These are phyloP conservation scores for Porcisia hertigi DNA, from an alignment of 208 protist genomes.

Conservation along the genomic window DNA sequence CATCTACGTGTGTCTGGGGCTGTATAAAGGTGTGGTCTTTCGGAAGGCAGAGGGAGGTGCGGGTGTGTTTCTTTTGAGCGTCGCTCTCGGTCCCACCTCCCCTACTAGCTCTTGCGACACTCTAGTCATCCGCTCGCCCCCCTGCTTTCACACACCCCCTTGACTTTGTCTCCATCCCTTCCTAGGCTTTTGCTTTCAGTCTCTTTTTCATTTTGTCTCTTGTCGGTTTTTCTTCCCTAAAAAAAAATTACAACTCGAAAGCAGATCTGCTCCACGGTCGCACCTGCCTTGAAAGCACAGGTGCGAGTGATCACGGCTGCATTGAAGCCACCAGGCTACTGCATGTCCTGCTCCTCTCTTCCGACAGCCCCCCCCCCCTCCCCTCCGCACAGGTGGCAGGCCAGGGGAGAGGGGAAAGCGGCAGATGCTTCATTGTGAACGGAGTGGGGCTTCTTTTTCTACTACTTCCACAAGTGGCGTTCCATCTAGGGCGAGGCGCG, in stretches of 20 bases:
- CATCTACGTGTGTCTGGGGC: neutral
- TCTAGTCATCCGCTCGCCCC: neutral
- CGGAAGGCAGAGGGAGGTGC: neutral
- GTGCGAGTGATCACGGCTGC: neutral
- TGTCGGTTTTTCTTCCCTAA: neutral
- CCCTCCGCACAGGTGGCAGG: neutral
- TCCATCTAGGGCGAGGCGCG: neutral
- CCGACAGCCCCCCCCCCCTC: neutral
- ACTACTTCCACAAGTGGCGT: neutral
- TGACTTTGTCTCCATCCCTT: neutral
- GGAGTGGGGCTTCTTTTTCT: neutral
- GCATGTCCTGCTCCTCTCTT: neutral
- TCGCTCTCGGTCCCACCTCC: neutral
- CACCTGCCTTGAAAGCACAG: neutral
- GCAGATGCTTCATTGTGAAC: neutral
- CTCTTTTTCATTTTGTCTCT: constrained; percentile 5
- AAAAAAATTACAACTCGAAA: neutral
- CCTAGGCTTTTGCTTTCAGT: constrained; percentile 6
- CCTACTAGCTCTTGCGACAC: neutral
- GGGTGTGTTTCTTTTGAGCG: neutral
- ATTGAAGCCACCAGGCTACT: neutral
- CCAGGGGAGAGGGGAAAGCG: neutral
- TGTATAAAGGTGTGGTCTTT: neutral
- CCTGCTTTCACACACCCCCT: constrained; percentile 2
- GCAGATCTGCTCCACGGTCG: neutral